Percentiles rank a stretch among this genome's conserved stretches.
Conservation (phyloP, 768 basidiomycete genomes). For the Termitomyces sp. region DNA sequence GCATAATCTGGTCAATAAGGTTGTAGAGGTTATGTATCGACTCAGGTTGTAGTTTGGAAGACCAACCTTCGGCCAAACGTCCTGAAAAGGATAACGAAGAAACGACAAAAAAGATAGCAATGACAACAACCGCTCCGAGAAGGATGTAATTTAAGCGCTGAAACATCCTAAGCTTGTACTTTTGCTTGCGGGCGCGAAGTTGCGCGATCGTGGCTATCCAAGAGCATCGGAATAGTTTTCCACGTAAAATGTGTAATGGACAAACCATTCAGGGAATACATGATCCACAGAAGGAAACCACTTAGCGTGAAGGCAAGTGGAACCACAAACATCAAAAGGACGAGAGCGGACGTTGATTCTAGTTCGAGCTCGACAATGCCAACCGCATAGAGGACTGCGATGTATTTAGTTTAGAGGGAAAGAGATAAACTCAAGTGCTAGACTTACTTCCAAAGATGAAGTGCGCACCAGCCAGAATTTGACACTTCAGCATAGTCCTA, state of each 20-base stretch:
- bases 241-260: slow-evolving; percentile 4
- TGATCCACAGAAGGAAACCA: slow-evolving; percentile 93
- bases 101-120: slow-evolving; percentile 87
- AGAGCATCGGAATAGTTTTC: background rate
- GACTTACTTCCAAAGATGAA: slow-evolving; percentile 89
- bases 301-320: slow-evolving; percentile 95
- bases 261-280: slow-evolving; percentile 83
- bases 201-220: slow-evolving; percentile 78
- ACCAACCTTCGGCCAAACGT: slow-evolving; percentile 79
- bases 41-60: slow-evolving; percentile 2
- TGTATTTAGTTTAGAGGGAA: slow-evolving; percentile 1
- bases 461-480: slow-evolving; percentile 76
- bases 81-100: slow-evolving; percentile 90
- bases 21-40: slow-evolving; percentile 2
- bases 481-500: slow-evolving; percentile 76
- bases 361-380: slow-evolving; percentile 92
- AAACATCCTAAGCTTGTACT: slow-evolving; percentile 88
- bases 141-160: slow-evolving; percentile 81
- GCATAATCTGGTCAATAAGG: slow-evolving; percentile 64
- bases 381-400: slow-evolving; percentile 80
- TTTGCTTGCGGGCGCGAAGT: slow-evolving; percentile 80
- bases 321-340: slow-evolving; percentile 86
- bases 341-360: slow-evolving; percentile 82
- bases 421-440: background rate
- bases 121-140: slow-evolving; percentile 71